Percentiles rank a stretch among this genome's conserved stretches.
phyloP scores from a whole-genome alignment of 805 yeast genomes.

The Saccharomycopsis lassenensis region DNA sequence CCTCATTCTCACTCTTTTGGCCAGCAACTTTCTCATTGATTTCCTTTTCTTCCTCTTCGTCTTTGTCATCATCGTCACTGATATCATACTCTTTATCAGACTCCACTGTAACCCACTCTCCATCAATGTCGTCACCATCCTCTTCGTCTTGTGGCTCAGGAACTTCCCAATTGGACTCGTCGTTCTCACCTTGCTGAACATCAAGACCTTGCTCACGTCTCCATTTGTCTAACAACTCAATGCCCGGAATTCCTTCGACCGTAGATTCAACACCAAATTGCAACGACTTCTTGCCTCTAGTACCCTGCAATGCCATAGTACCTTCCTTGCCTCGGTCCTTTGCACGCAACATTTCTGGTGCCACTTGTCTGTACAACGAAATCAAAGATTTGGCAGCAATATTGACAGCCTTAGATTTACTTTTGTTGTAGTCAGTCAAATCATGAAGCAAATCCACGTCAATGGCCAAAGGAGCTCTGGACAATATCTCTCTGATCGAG shows the following conservation, averaged over 20 bases:
- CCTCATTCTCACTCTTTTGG: conserved; percentile 24
- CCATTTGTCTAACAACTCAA: conserved; percentile 87
- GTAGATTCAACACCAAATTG: conserved; percentile 67
- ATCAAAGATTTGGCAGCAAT: conserved; percentile 89
- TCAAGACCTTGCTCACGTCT: conserved; percentile 46
- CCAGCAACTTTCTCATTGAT: too few relatives aligned
- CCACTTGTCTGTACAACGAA: conserved; percentile 81
- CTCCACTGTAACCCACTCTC: conserved; percentile 87
- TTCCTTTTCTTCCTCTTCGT: conserved; percentile 26
- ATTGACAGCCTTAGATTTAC: conserved; percentile 87
- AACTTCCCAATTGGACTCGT: conserved; percentile 49
- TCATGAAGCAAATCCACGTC: conserved; percentile 84
- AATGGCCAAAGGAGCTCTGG: conserved; percentile 92
- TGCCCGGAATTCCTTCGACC: conserved; percentile 74
- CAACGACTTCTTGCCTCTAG: conserved; percentile 39
- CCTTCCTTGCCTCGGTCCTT: conserved; percentile 94
- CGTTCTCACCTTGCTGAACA: conserved; percentile 47
- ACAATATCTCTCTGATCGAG: conserved; percentile 83
- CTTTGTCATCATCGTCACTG: conserved; percentile 39
- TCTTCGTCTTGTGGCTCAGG: conserved; percentile 39
- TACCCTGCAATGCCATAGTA: conserved; percentile 63
- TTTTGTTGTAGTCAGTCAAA: conserved; percentile 79
- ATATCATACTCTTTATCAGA: conserved; percentile 67
- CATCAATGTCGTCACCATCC: conserved; percentile 53
- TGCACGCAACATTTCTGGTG: conserved; percentile 86